Conservation (phyloP, 345 rosid species). For the Gossypium mustelinum region DNA sequence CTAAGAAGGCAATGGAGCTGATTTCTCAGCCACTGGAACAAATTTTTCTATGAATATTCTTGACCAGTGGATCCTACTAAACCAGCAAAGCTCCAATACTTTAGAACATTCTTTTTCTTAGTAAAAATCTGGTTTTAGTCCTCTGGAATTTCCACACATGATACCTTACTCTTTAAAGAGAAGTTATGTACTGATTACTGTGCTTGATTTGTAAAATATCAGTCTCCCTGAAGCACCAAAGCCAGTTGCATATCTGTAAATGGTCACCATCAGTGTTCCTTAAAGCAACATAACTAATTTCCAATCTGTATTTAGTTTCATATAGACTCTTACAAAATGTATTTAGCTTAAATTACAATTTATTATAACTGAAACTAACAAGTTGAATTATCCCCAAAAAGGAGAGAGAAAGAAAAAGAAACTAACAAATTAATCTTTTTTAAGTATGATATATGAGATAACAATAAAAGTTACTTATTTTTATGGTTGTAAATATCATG, state of each 20-base stretch:
- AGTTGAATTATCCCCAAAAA: neutral
- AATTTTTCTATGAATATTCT: too few species aligned
- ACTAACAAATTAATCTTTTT: neutral
- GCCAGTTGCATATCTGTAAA: neutral
- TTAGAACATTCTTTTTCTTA: too few species aligned
- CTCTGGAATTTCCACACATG: too few species aligned
- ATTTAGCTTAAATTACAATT: neutral
- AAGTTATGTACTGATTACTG: too few species aligned
- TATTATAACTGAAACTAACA: neutral
- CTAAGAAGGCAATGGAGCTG: too few species aligned
- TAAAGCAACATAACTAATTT: neutral
- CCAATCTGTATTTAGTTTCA: neutral
- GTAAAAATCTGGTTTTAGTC: too few species aligned
- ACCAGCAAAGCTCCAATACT: too few species aligned
- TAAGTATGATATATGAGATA: neutral
- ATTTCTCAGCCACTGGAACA: too few species aligned
- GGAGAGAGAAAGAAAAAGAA: neutral
- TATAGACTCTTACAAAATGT: neutral
- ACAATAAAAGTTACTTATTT: neutral
- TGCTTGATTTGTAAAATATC: too few species aligned
- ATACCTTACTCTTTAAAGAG: too few species aligned
- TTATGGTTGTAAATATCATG: neutral
- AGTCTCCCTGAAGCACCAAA: neutral
- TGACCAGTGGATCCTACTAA: too few species aligned
- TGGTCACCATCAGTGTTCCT: neutral